Conservation (phyloP, 345 rosid species). For the Abelmoschus esculentus region DNA sequence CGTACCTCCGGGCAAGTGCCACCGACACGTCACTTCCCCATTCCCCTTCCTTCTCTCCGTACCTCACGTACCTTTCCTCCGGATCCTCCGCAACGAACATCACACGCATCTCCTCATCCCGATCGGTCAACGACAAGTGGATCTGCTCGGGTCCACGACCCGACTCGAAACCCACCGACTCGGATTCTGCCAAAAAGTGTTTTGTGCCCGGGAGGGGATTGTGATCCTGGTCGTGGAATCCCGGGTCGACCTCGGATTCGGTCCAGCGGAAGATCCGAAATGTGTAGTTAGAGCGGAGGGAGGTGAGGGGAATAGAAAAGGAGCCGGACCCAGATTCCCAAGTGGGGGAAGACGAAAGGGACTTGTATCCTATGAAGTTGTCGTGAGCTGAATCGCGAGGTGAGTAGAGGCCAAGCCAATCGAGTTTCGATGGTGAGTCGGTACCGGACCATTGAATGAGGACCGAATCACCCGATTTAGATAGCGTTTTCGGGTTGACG, state of each 20-base stretch:
- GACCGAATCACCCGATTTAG: slow-evolving; percentile 55
- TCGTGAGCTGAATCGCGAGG: slow-evolving; percentile 65
- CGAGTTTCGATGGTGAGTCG: slow-evolving; percentile 66
- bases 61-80: slow-evolving; percentile 53
- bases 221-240: slow-evolving; percentile 58
- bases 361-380: slow-evolving; percentile 70
- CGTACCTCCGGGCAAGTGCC: slow-evolving; percentile 66
- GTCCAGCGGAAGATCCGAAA: slow-evolving; percentile 93
- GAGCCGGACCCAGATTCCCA: slow-evolving; percentile 72
- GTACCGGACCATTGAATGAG: slow-evolving; percentile 61
- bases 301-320: slow-evolving; percentile 57
- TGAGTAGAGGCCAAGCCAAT: slow-evolving; percentile 86
- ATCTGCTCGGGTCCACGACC: slow-evolving; percentile 63
- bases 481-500: slow-evolving; percentile 37
- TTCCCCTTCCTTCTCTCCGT: slow-evolving; percentile 47
- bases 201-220: slow-evolving; percentile 73
- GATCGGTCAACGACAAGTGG: slow-evolving; percentile 59
- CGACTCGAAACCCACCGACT: slow-evolving; percentile 31
- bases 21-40: slow-evolving; percentile 21
- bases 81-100: slow-evolving; percentile 63
- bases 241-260: slow-evolving; percentile 53
- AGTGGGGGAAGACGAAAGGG: slow-evolving; percentile 48
- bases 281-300: slow-evolving; percentile 68
- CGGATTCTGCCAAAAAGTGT: slow-evolving; percentile 47
- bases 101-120: slow-evolving; percentile 72